Conservation (phyloP, 1,284 basidiomycete genomes). For the Irpex sp. region DNA sequence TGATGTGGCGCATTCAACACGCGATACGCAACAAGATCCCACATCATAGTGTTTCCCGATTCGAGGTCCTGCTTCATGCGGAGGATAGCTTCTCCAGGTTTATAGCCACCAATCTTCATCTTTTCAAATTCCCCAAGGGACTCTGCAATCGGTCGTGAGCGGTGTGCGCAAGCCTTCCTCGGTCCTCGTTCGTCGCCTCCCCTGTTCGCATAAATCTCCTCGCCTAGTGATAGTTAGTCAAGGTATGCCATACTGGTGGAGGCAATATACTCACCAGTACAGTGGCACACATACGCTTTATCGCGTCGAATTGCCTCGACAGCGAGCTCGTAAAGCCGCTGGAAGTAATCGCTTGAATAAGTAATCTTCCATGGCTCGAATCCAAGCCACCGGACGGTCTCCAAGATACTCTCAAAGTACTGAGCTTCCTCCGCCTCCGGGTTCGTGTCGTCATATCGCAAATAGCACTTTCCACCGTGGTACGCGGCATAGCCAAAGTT, state of each 20-base stretch:
- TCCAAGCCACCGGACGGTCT: constrained; percentile 95
- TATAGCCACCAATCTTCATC: constrained; percentile 92
- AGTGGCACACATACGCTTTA: constrained; percentile 95
- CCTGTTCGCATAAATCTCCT: constrained; percentile 87
- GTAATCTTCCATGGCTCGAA: constrained; percentile 99
- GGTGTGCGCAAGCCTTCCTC: constrained; percentile 85
- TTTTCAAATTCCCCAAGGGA: constrained; percentile 86
- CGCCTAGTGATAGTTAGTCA: constrained; percentile 47
- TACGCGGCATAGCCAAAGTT: constrained; percentile 97
- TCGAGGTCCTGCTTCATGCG: constrained; percentile 98
- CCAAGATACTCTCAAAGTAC: constrained; percentile 96
- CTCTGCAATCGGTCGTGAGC: constrained; percentile 81
- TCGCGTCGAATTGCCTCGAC: constrained; percentile 89
- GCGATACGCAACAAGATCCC: constrained; percentile 97
- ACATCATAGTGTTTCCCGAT: constrained; percentile 98
- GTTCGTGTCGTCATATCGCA: constrained; percentile 98
- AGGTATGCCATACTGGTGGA: neutral
- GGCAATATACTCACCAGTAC: constrained; percentile 67
- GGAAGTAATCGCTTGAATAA: constrained; percentile 98
- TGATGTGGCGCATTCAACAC: constrained; percentile 92
- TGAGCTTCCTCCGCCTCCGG: constrained; percentile 95
- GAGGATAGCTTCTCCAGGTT: constrained; percentile 87
- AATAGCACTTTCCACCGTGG: constrained; percentile 87
- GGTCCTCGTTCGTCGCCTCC: constrained; percentile 83
- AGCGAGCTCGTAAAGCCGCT: constrained; percentile 84